Evolutionary conservation across 2,329 filamentous ascomycete genomes (phyloP).

Genomic region (Ophiosphaerella herpotricha): DNA sequence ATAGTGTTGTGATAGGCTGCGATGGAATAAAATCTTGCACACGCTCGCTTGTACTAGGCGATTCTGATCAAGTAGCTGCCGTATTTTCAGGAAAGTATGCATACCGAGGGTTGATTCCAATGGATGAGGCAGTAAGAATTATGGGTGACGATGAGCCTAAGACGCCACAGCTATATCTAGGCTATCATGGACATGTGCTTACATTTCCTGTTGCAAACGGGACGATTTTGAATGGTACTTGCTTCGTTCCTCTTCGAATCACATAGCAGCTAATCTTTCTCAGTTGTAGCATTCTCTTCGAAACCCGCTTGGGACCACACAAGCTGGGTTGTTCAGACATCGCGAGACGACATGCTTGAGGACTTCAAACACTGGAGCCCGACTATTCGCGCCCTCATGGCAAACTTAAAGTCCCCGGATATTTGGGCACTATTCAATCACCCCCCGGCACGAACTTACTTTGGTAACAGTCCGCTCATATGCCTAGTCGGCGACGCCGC

Average conservation of each 20-base stretch:
- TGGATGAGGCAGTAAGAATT: slow-evolving; percentile 56
- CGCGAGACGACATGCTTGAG: slow-evolving; percentile 30
- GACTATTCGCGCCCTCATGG: slow-evolving; percentile 22
- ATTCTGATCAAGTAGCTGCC: slow-evolving; percentile 47
- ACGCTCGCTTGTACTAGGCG: slow-evolving; percentile 58
- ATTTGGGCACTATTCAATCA: slow-evolving; percentile 57
- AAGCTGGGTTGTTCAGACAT: slow-evolving; percentile 34
- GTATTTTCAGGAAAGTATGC: slow-evolving; percentile 64
- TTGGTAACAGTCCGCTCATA: slow-evolving; percentile 36
- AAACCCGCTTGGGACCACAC: slow-evolving; percentile 21
- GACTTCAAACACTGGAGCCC: slow-evolving; percentile 32
- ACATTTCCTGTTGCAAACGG: slow-evolving; percentile 66
- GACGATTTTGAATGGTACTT: slow-evolving; percentile 57
- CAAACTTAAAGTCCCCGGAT: slow-evolving; percentile 52
- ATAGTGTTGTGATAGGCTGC: slow-evolving; percentile 61
- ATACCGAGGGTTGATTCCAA: slow-evolving; percentile 66
- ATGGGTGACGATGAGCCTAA: slow-evolving; percentile 55
- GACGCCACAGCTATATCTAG: slow-evolving; percentile 62
- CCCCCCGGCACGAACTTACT: slow-evolving; percentile 49
- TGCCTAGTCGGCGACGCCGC: slow-evolving; percentile 60
- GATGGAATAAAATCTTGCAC: slow-evolving; percentile 67
- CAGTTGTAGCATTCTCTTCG: slow-evolving; percentile 36
- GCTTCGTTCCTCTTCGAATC: background rate
- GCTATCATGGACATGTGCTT: slow-evolving; percentile 61
- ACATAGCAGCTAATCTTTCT: background rate